A percentile compares a stretch with the other conserved stretches of the same genome.
Conservation (phyloP, 257 asterid genomes). For the Solanum okadae region DNA sequence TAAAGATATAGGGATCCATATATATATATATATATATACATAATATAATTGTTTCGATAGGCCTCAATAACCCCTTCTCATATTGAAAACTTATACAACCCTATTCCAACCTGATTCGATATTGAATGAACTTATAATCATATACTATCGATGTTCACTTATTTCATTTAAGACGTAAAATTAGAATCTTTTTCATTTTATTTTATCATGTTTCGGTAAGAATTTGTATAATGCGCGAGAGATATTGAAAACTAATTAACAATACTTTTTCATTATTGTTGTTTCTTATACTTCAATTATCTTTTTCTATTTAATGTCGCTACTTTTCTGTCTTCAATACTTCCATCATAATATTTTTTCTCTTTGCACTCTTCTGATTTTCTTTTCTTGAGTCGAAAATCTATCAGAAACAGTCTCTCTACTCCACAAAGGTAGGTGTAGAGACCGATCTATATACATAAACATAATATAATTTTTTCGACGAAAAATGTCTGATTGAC, state of each 20-base stretch:
- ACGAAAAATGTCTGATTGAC: too few species aligned
- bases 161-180: not conserved
- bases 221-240: not conserved
- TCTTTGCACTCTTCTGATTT: not conserved
- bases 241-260: not conserved
- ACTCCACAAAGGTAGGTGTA: too few species aligned
- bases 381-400: not conserved
- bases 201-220: not conserved
- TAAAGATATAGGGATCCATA: not conserved
- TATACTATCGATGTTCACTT: not conserved
- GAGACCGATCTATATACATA: too few species aligned
- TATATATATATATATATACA: too few species aligned
- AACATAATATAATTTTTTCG: too few species aligned
- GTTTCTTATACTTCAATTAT: not conserved
- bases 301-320: not conserved
- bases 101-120: accelerated
- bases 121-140: not conserved
- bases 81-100: not conserved
- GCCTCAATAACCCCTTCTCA: too few species aligned
- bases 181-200: not conserved
- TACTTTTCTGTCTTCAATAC: not conserved
- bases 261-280: not conserved
- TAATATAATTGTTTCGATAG: too few species aligned
- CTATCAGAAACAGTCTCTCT: not conserved
- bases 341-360: not conserved